These are phyloP conservation scores for Plenodomus tracheiphilus DNA, from an alignment of 2,329 filamentous ascomycete species.

Conservation along the genomic window DNA sequence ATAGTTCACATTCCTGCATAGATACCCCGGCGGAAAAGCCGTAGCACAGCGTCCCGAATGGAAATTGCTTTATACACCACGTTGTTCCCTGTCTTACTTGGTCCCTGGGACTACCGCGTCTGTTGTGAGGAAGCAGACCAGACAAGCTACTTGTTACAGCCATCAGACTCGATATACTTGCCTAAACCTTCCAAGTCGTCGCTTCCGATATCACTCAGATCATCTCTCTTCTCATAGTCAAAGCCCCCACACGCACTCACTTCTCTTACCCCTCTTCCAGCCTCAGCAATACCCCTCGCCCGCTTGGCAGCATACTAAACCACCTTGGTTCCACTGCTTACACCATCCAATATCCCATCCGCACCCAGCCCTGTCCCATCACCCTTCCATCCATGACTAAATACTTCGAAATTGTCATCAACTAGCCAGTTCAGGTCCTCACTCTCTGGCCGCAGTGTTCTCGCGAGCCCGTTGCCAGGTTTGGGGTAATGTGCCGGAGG, in stretches of 20 bases:
- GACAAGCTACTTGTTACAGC: too few relatives aligned
- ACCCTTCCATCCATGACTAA: constrained; percentile 54
- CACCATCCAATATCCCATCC: constrained; percentile 27
- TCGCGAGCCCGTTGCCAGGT: constrained; percentile 62
- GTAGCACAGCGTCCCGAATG: constrained; percentile 14
- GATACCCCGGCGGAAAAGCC: constrained; percentile 17
- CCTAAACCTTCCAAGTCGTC: constrained; percentile 3
- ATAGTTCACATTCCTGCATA: constrained; percentile 2
- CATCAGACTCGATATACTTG: neutral
- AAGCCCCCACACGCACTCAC: too few relatives aligned
- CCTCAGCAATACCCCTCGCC: neutral
- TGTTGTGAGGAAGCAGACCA: too few relatives aligned
- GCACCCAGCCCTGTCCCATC: constrained; percentile 38
- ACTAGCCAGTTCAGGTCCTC: constrained; percentile 65
- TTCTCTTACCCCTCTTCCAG: neutral
- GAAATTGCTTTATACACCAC: constrained; percentile 2
- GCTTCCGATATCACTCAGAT: constrained; percentile 6
- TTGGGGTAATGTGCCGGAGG: constrained; percentile 64
- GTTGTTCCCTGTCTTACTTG: too few relatives aligned
- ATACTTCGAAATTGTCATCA: constrained; percentile 62
- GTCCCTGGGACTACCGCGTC: too few relatives aligned
- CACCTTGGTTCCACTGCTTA: constrained; percentile 14
- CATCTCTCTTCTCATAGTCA: neutral
- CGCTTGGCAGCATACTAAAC: constrained; percentile 12
- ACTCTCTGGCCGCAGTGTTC: constrained; percentile 58